Evolutionary conservation across 2,329 filamentous ascomycete genomes (phyloP), one percentile per base, ranked within the genome.

Genomic region (Claviceps maximensis): DNA sequence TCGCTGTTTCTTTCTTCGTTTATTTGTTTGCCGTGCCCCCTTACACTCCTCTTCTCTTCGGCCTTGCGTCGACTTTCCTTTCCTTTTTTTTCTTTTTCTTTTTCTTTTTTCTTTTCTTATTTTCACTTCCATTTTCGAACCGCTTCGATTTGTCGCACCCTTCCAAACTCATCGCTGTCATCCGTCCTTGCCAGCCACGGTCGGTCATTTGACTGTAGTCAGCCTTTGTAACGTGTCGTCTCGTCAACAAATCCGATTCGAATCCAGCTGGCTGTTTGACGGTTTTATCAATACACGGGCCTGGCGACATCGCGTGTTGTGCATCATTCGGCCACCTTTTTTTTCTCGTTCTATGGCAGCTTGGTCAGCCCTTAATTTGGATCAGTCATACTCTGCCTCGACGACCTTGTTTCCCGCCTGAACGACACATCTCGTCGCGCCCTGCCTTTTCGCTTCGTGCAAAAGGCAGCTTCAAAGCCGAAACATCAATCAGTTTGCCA

Each of bases 381-480:
- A 33, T 36, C 40, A 31, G 41, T 50, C 49, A 25, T n/a, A 36
- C 45, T 12, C 33, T 42, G 47, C 47, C n/a, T n/a, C 31, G 10
- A 42, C 21, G 21, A 33, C 29, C 12, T 25, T 44, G 58, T 59
- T 62, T 59, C 65, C 69, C 69, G 71, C 71, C 63, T 59, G 6
- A 25, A 53, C 41, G 46, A 44, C 12, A 57, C 58, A 58, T 59
- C 58, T 59, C 61, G 58, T 61, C 58, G 53, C 46, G 27, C 44
- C 19, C 59, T 62, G 62, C 58, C 58, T 61, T 65, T 69, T 71
- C 67, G 70, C 71, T 74, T 69, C 71, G 74, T 63, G 72, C 71
- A 71, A 62, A 69, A 65, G 66, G 65, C 64, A 68, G 68, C 64
- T 62, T 63, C 67, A 66, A 63, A 61, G 62, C 60, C 61, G 57